phyloP scores from a whole-genome alignment of 208 protist genomes.

The Porcisia hertigi region DNA sequence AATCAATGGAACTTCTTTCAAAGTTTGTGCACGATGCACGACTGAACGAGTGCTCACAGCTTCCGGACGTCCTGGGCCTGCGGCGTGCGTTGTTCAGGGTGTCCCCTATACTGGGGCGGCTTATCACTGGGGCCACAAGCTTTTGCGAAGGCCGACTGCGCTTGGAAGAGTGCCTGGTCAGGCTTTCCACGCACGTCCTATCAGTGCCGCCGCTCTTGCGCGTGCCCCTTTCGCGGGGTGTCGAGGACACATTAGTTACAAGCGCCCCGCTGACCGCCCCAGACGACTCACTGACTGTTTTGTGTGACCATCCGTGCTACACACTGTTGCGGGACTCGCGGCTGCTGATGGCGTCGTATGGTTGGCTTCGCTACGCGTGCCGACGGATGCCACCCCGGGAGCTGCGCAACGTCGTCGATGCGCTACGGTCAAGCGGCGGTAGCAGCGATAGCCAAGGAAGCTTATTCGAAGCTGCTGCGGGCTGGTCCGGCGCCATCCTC shows the following conservation, averaged over 20 bases:
- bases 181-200: slow-evolving; percentile 17
- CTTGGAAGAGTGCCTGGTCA: slow-evolving; percentile 25
- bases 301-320: slow-evolving; percentile 1
- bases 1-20: slow-evolving; percentile 6
- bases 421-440: slow-evolving; percentile 3
- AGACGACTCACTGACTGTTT: too few relatives aligned
- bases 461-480: neutral
- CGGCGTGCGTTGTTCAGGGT: slow-evolving; percentile 7
- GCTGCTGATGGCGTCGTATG: slow-evolving; percentile 20
- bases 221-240: neutral
- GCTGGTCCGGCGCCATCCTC: neutral
- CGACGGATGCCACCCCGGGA: slow-evolving; percentile 19
- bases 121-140: slow-evolving; percentile 25
- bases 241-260: too few relatives aligned
- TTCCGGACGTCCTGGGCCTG: slow-evolving; percentile 16
- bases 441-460: neutral
- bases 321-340: slow-evolving; percentile 5
- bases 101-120: slow-evolving; percentile 18
- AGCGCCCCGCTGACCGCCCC: neutral
- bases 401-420: slow-evolving; percentile 6
- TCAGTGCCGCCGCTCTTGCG: slow-evolving; percentile 19
- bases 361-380: slow-evolving; percentile 32
- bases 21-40: neutral
- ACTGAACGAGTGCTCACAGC: neutral
- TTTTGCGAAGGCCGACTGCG: slow-evolving; percentile 5